Evolutionary conservation across 1,139 yeast genomes (phyloP).

Genomic region (Yamadazyma sp.): DNA sequence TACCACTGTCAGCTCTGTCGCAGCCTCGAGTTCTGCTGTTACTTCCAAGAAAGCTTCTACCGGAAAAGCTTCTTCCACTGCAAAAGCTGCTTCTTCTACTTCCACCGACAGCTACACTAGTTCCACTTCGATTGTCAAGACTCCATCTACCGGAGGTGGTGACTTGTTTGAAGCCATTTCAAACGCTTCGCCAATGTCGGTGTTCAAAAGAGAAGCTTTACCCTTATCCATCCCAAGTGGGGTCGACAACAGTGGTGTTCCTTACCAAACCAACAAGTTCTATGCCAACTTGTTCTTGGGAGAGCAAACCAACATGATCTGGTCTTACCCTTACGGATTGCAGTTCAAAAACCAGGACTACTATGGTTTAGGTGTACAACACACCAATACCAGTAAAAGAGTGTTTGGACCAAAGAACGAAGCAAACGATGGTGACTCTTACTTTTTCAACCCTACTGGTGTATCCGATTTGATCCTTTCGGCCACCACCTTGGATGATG

Average conservation of each 20-base stretch:
- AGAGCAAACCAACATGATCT: constrained; percentile 59
- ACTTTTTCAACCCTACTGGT: constrained; percentile 56
- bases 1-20: background rate
- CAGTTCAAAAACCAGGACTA: constrained; percentile 51
- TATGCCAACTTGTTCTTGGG: constrained; percentile 76
- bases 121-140: constrained; percentile 6
- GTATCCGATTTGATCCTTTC: constrained; percentile 55
- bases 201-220: constrained; percentile 48
- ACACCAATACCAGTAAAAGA: constrained; percentile 54
- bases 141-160: constrained; percentile 2
- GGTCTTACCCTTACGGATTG: constrained; percentile 82
- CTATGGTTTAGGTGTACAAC: constrained; percentile 70
- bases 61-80: constrained; percentile 2
- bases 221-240: constrained; percentile 53
- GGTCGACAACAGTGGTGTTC: constrained; percentile 43
- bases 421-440: constrained; percentile 29
- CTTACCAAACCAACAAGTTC: constrained; percentile 80
- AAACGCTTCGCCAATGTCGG: constrained; percentile 46
- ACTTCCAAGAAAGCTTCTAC: constrained; percentile 3
- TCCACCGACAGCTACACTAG: constrained; percentile 12
- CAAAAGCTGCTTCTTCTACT: constrained; percentile 8
- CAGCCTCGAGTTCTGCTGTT: background rate
- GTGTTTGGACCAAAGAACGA: constrained; percentile 61
- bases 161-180: constrained; percentile 53
- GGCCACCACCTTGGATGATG: constrained; percentile 46